Conservation (phyloP, 768 basidiomycete genomes). For the Coprinopsis strossmayeri region DNA sequence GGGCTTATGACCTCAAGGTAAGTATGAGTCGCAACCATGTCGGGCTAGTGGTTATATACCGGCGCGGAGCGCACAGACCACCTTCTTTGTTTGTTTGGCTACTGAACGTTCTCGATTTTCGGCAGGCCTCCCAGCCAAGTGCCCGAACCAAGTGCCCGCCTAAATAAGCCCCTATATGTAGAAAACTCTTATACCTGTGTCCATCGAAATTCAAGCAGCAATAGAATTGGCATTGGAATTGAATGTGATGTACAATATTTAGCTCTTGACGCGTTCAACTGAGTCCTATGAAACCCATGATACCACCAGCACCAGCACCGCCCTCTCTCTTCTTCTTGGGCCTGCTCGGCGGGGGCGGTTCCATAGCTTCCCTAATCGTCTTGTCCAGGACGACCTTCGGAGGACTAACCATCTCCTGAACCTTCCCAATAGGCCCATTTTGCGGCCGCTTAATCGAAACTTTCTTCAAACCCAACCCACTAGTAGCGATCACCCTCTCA, state of each 20-base stretch:
- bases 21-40: slow-evolving; percentile 33
- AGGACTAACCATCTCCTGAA: slow-evolving; percentile 5
- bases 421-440: background rate
- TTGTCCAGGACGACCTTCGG: slow-evolving; percentile 14
- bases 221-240: too few species aligned
- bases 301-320: background rate
- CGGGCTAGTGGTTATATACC: slow-evolving; percentile 15
- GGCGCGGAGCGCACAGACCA: slow-evolving; percentile 23
- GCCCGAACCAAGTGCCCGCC: too few species aligned
- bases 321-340: slow-evolving; percentile 3
- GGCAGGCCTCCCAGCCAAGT: too few species aligned
- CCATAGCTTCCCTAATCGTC: slow-evolving; percentile 13
- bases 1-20: slow-evolving; percentile 48
- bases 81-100: too few species aligned
- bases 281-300: too few species aligned
- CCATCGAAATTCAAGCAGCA: too few species aligned
- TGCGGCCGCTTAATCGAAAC: slow-evolving; percentile 1
- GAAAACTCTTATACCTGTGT: too few species aligned
- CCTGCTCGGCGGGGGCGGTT: slow-evolving; percentile 3
- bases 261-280: too few species aligned
- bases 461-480: slow-evolving; percentile 10
- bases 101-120: too few species aligned
- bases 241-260: too few species aligned
- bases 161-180: too few species aligned
- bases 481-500: slow-evolving; percentile 8